Conservation (phyloP, 1,139 yeast species). For the Pneumocystis canis region DNA sequence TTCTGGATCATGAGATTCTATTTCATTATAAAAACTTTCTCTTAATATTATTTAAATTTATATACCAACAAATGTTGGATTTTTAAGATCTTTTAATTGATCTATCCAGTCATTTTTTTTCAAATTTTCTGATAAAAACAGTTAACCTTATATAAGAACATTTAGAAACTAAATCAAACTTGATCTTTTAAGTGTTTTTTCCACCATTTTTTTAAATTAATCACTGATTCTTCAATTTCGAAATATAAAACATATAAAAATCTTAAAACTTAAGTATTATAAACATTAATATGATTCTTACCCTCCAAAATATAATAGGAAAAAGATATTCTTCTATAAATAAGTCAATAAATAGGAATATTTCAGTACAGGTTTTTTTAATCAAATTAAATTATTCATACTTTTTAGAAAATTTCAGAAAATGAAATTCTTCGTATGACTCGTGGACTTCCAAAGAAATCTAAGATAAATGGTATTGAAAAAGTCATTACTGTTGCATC, state of each 20-base stretch:
- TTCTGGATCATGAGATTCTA: neutral
- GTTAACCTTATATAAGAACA: neutral
- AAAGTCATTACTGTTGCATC: slow-evolving; percentile 58
- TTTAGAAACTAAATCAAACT: neutral
- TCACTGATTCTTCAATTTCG: too few relatives aligned
- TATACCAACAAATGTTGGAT: neutral
- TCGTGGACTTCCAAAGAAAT: slow-evolving; percentile 17
- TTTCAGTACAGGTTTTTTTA: neutral
- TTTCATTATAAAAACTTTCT: neutral
- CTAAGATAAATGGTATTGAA: slow-evolving; percentile 36
- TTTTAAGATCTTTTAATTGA: neutral
- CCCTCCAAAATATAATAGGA: neutral
- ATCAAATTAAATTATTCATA: neutral
- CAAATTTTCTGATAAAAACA: neutral
- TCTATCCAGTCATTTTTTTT: neutral
- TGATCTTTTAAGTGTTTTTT: neutral
- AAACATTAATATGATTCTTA: neutral
- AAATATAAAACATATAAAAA: too few relatives aligned
- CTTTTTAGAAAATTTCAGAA: neutral
- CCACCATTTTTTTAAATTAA: neutral
- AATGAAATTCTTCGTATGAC: slow-evolving; percentile 15
- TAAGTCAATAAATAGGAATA: neutral
- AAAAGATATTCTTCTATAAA: neutral
- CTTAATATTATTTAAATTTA: neutral
- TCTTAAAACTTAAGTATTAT: neutral